Evolutionary conservation across 441 rosid species (phyloP).

Genomic region (Adansonia gregorii): DNA sequence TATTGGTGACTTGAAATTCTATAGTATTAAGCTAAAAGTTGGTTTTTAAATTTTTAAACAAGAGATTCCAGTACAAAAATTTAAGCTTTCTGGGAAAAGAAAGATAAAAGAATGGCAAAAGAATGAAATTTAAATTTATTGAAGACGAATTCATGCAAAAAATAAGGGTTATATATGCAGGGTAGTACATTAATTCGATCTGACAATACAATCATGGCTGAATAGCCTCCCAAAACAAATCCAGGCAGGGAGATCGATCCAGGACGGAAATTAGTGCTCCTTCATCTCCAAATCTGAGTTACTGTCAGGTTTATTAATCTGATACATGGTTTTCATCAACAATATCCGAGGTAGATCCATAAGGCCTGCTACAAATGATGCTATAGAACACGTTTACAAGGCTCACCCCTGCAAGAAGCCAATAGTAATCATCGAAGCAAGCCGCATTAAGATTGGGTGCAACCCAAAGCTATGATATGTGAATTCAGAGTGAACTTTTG

Average conservation of each 20-base stretch:
- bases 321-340: neutral
- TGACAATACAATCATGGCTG: neutral
- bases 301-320: neutral
- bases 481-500: too few relatives aligned
- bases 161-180: neutral
- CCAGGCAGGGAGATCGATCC: neutral
- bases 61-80: too few relatives aligned
- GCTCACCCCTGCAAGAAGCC: slow-evolving; percentile 1
- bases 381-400: neutral
- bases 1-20: too few relatives aligned
- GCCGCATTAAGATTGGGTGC: neutral
- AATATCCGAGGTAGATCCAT: neutral
- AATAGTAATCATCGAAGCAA: neutral
- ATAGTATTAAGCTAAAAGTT: too few relatives aligned
- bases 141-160: neutral
- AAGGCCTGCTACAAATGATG: neutral
- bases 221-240: neutral
- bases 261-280: neutral
- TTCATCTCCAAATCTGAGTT: neutral
- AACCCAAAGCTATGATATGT: neutral
- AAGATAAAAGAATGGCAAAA: neutral
- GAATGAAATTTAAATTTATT: neutral
- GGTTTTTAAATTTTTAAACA: too few relatives aligned
- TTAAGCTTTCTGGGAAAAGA: too few relatives aligned
- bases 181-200: neutral